These are phyloP conservation scores for Escallonia herrerae DNA, from an alignment of 129 eudicot genomes.

Conservation along the genomic window DNA sequence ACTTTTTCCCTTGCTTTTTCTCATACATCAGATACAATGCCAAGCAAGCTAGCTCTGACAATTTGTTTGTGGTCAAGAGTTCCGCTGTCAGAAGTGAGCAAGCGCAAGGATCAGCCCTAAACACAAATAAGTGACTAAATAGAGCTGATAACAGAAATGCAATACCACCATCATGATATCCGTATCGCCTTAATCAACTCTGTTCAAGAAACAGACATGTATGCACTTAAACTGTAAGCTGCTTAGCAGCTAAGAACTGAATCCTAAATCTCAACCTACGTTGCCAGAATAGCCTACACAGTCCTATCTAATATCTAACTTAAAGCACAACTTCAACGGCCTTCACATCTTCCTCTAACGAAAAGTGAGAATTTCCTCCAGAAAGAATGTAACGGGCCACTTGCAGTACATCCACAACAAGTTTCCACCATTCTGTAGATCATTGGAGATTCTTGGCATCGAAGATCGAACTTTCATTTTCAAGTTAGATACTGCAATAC, in stretches of 20 bases:
- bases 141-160: not conserved
- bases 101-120: not conserved
- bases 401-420: no score
- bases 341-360: not conserved
- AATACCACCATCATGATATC: not conserved
- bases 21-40: conserved; percentile 94
- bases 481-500: no score
- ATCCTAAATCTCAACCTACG: not conserved
- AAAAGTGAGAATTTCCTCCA: not conserved
- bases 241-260: not conserved
- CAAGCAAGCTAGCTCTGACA: conserved; percentile 91
- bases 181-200: conserved; percentile 1
- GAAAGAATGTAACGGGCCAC: no score
- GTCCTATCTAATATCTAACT: not conserved
- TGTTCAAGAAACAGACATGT: not conserved
- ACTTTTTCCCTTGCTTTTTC: conserved; percentile 90
- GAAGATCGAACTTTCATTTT: no score
- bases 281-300: not conserved
- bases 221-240: not conserved
- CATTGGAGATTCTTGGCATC: no score
- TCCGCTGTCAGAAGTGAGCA: conserved; percentile 49
- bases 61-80: conserved; percentile 79
- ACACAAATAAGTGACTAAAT: not conserved
- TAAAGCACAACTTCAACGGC: not conserved
- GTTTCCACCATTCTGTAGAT: no score